These are phyloP conservation scores for Tylopilus plumbeoviolaceoides DNA, from an alignment of 768 basidiomycete species.

Conservation along the genomic window DNA sequence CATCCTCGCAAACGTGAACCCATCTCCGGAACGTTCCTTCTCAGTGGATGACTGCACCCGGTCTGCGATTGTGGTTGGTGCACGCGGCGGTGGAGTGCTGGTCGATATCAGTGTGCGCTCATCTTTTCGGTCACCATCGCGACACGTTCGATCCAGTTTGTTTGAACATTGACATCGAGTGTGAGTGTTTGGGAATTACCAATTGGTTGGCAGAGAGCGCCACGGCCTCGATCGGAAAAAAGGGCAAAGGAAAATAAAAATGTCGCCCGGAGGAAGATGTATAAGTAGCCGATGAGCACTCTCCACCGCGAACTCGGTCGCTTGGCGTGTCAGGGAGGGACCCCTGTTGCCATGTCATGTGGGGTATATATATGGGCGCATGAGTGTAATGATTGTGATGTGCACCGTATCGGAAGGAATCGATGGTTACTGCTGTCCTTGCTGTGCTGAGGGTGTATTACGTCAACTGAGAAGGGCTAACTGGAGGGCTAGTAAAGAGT, in stretches of 20 bases:
- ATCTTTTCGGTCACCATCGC: slow-evolving; percentile 7
- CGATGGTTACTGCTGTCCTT: background rate
- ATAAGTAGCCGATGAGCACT: too few relatives aligned
- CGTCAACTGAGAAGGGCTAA: too few relatives aligned
- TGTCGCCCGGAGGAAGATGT: background rate
- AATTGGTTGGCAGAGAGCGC: slow-evolving; percentile 1
- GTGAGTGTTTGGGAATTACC: slow-evolving; percentile 6
- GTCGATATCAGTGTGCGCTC: too few relatives aligned
- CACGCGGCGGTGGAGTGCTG: background rate
- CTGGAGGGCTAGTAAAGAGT: too few relatives aligned
- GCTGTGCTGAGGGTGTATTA: background rate
- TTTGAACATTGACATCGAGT: background rate
- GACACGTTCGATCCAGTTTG: background rate
- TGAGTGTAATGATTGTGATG: too few relatives aligned
- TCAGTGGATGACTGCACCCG: background rate
- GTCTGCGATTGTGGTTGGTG: background rate
- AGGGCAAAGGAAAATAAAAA: background rate
- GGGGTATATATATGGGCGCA: background rate
- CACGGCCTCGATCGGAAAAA: background rate
- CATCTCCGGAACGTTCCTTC: background rate
- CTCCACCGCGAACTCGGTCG: background rate
- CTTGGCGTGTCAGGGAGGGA: background rate
- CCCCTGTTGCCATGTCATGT: background rate
- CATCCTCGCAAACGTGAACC: background rate
- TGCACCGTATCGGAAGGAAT: too few relatives aligned